phyloP scores from a whole-genome alignment of 2,329 filamentous ascomycete genomes.

The Huntiella moniliformis region DNA sequence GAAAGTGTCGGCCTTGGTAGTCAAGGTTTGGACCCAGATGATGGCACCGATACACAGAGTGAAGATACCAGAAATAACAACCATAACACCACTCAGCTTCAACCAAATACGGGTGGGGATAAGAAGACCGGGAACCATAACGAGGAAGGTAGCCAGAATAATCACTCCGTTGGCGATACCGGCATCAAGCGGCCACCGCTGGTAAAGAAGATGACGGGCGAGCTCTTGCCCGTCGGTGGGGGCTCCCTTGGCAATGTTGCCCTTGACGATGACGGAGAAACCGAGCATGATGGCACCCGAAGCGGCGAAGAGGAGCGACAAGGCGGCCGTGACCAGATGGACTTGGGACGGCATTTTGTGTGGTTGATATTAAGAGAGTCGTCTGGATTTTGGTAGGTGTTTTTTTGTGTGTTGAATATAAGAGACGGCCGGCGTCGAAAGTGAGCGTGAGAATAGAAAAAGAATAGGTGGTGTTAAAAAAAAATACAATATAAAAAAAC shows the following conservation, averaged over 20 bases:
- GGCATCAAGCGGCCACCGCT: slow-evolving; percentile 34
- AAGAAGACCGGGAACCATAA: slow-evolving; percentile 53
- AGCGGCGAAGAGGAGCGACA: slow-evolving; percentile 32
- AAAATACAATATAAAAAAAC: slow-evolving; percentile 3
- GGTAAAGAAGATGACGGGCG: slow-evolving; percentile 32
- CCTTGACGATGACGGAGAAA: slow-evolving; percentile 34
- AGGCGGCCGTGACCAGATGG: slow-evolving; percentile 28
- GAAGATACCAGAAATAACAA: slow-evolving; percentile 42
- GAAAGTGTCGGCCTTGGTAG: slow-evolving; percentile 42
- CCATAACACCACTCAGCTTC: slow-evolving; percentile 47
- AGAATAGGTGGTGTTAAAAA: not conserved
- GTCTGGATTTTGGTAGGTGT: not conserved
- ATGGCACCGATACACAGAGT: slow-evolving; percentile 46
- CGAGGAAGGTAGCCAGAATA: slow-evolving; percentile 49
- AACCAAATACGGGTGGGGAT: slow-evolving; percentile 50
- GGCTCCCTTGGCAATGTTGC: slow-evolving; percentile 24
- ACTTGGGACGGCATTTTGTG: slow-evolving; percentile 35
- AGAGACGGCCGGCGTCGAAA: slow-evolving; percentile 7
- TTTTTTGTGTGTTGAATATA: not conserved
- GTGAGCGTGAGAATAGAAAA: not conserved
- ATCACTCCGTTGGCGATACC: slow-evolving; percentile 55
- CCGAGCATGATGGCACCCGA: slow-evolving; percentile 36
- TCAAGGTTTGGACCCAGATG: slow-evolving; percentile 57
- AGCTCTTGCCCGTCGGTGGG: slow-evolving; percentile 26
- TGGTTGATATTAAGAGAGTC: not conserved